A percentile compares a stretch with the other conserved stretches of the same genome.
Conservation (phyloP, 805 yeast species). For the Candida broadrunensis region DNA sequence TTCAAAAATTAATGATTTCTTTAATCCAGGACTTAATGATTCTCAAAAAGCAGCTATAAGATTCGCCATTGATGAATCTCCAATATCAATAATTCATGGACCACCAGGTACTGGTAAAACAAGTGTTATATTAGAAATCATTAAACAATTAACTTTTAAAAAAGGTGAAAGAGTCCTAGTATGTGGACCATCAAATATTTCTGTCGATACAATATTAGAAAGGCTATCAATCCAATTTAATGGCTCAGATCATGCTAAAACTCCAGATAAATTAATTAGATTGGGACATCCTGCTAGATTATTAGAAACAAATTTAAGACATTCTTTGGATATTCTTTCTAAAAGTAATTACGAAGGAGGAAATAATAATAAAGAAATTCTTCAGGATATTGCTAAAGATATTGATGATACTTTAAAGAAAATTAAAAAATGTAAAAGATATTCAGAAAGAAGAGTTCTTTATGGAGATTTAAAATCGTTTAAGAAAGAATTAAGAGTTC, state of each 20-base stretch:
- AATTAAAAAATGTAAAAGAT: slow-evolving; percentile 59
- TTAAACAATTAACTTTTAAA: slow-evolving; percentile 61
- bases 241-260: slow-evolving; percentile 9
- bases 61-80: slow-evolving; percentile 56
- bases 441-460: slow-evolving; percentile 59
- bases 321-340: slow-evolving; percentile 73
- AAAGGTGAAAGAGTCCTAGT: slow-evolving; percentile 59
- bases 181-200: slow-evolving; percentile 91
- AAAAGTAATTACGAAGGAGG: slow-evolving; percentile 53
- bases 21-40: slow-evolving; percentile 49
- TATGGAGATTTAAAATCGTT: slow-evolving; percentile 69
- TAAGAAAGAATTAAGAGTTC: slow-evolving; percentile 61
- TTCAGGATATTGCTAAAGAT: slow-evolving; percentile 68
- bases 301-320: slow-evolving; percentile 55
- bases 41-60: slow-evolving; percentile 75
- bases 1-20: slow-evolving; percentile 19
- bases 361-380: slow-evolving; percentile 37
- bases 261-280: slow-evolving; percentile 54
- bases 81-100: slow-evolving; percentile 65
- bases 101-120: slow-evolving; percentile 88
- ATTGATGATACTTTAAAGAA: slow-evolving; percentile 59
- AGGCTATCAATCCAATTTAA: slow-evolving; percentile 46
- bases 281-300: slow-evolving; percentile 94
- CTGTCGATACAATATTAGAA: slow-evolving; percentile 89
- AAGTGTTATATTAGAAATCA: slow-evolving; percentile 76